A percentile compares a stretch with the other conserved stretches of the same genome.
These are phyloP conservation scores for Penicillium sp. DNA, from an alignment of 2,329 filamentous ascomycete genomes.

Conservation along the genomic window DNA sequence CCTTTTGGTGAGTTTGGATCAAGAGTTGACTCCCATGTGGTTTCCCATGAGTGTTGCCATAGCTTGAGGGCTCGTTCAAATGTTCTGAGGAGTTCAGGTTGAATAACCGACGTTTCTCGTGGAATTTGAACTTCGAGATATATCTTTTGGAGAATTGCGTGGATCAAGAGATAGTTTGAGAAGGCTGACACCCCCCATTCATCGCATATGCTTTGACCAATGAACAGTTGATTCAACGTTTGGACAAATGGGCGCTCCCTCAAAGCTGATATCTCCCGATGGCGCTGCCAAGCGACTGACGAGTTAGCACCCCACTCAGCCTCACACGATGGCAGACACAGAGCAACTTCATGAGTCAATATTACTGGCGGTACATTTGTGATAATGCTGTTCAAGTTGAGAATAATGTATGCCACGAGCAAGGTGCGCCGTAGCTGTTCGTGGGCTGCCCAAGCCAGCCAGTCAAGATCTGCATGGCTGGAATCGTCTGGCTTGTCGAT, in stretches of 20 bases:
- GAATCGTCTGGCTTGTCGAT: constrained; percentile 61
- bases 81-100: background rate
- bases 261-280: background rate
- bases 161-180: background rate
- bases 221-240: background rate
- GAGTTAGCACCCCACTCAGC: constrained; percentile 13
- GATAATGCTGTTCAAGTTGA: constrained; percentile 16
- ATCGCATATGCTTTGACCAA: constrained; percentile 1
- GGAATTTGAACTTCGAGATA: background rate
- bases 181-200: background rate
- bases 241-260: background rate
- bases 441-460: constrained; percentile 9
- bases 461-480: constrained; percentile 42
- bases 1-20: constrained; percentile 22
- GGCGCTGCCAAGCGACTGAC: background rate
- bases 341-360: constrained; percentile 9
- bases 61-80: constrained; percentile 11
- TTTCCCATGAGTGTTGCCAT: constrained; percentile 26
- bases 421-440: constrained; percentile 16
- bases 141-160: background rate
- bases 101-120: background rate
- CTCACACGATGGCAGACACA: constrained; percentile 11
- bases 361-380: constrained; percentile 14
- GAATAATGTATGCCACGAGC: constrained; percentile 15
- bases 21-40: constrained; percentile 20